Evolutionary conservation across 2,329 filamentous ascomycete genomes (phyloP).

Genomic region (Talaromyces sp.): DNA sequence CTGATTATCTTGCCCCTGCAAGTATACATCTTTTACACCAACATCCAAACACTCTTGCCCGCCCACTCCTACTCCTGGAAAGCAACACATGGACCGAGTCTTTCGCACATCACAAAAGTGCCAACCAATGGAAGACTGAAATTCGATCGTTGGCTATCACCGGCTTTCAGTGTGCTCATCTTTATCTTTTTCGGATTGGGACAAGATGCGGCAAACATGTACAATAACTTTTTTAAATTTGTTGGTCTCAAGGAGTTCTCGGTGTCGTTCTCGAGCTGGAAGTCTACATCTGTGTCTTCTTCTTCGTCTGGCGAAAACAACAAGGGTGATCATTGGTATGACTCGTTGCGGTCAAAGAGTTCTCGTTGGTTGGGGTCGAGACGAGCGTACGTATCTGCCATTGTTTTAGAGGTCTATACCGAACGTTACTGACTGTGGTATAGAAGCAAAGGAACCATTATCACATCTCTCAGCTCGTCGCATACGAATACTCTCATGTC

Average conservation of each 20-base stretch:
- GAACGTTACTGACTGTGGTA: neutral
- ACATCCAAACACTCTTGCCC: conserved; percentile 34
- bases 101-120: conserved; percentile 49
- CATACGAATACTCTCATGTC: conserved; percentile 4
- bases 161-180: conserved; percentile 52
- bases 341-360: conserved; percentile 5
- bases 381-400: conserved; percentile 1
- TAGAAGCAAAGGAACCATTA: conserved; percentile 5
- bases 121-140: conserved; percentile 44
- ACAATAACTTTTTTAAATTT: conserved; percentile 44
- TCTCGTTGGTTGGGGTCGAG: conserved; percentile 2
- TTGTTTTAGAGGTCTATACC: neutral
- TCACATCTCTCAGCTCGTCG: neutral
- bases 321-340: conserved; percentile 7
- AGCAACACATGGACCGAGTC: conserved; percentile 49
- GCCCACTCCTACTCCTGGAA: conserved; percentile 53
- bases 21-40: conserved; percentile 48
- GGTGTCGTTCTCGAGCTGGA: conserved; percentile 20
- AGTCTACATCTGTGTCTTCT: neutral
- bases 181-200: conserved; percentile 66
- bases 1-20: conserved; percentile 53
- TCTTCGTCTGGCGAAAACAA: neutral
- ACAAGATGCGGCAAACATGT: conserved; percentile 56
- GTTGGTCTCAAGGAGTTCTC: conserved; percentile 41
- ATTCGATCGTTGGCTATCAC: conserved; percentile 58